Conservation (phyloP, 2,329 filamentous ascomycete species). For the Hymenoscyphus albidus region DNA sequence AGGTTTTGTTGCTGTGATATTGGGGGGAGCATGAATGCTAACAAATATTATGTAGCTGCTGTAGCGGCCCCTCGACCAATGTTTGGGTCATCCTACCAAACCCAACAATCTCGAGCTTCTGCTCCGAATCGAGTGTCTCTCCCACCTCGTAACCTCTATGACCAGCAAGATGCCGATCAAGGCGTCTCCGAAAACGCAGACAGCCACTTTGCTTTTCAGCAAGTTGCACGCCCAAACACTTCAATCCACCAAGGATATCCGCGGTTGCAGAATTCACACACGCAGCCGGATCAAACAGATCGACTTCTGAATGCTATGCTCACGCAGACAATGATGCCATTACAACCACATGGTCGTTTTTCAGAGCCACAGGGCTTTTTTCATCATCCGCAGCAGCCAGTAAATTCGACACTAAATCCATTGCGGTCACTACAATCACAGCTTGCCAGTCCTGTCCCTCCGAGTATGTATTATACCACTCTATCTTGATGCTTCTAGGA, state of each 20-base stretch:
- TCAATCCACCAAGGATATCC: constrained; percentile 14
- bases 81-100: constrained; percentile 3
- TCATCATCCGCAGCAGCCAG: constrained; percentile 18
- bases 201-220: constrained; percentile 30
- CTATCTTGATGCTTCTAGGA: not conserved
- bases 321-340: constrained; percentile 17
- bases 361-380: constrained; percentile 15
- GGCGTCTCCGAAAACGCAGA: constrained; percentile 18
- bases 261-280: not conserved
- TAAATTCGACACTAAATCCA: constrained; percentile 18
- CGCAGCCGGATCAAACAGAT: constrained; percentile 19
- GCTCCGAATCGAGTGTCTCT: constrained; percentile 24
- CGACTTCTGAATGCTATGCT: constrained; percentile 29
- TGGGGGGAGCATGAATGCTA: not conserved
- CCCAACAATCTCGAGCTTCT: constrained; percentile 5
- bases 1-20: not conserved
- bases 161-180: constrained; percentile 13
- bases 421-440: constrained; percentile 29
- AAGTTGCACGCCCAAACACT: constrained; percentile 23
- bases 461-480: constrained; percentile 24
- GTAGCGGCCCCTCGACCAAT: not conserved
- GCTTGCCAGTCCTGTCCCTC: constrained; percentile 30
- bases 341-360: constrained; percentile 8
- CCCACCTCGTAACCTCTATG: constrained; percentile 19
- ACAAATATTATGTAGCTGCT: not conserved